Evolutionary conservation across 2,329 filamentous ascomycete species (phyloP), one percentile per base, ranked within the genome.

Genomic region (Sordariomycetes sp.): DNA sequence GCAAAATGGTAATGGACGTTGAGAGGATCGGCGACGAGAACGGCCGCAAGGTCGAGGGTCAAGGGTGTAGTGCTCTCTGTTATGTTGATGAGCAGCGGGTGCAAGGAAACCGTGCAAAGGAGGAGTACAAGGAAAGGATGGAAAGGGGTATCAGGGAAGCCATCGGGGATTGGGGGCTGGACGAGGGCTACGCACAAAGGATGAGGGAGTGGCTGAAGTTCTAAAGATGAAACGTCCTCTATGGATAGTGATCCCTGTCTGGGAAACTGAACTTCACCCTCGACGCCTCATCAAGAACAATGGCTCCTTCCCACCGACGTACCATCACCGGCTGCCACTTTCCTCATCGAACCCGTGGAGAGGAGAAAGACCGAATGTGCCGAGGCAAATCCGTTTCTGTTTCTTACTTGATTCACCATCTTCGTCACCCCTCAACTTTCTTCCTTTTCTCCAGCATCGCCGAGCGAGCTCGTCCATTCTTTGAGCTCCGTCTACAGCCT

Each of bases 61-160:
- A 37, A 7, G 31, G 14, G 21, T 8, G 58, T 6, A 42, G 40
- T 30, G 69, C 71, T 50, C 55, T 83, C 35, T 70, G 77, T 3
- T 84, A 83, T 37, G 64, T 82, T 23, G 71, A 82, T 45, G 54
- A 56, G 28, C 39, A 61, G 29, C 42, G 63, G 16, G 49, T 55
- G 0, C 42, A 36, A 15, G 58, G 61, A 17, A 58, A 54, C n/a
- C 38, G 28, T 28, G 69, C 75, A 3, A 55, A 57, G 45, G 45
- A 60, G 3, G 79, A 82, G 57, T 83, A 82, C 46, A 54, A 82
- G 7, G 61, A 54, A 28, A 54, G 78, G 19, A 81, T 84, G 72
- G 79, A 82, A 49, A 54, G 52, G 42, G 79, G 74, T 2, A 74
- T 83, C 19, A 43, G 55, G 21, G 78, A 84, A 56, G 77, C 73